phyloP scores from a whole-genome alignment of 257 asterid species.

The Leptodermis oblonga region DNA sequence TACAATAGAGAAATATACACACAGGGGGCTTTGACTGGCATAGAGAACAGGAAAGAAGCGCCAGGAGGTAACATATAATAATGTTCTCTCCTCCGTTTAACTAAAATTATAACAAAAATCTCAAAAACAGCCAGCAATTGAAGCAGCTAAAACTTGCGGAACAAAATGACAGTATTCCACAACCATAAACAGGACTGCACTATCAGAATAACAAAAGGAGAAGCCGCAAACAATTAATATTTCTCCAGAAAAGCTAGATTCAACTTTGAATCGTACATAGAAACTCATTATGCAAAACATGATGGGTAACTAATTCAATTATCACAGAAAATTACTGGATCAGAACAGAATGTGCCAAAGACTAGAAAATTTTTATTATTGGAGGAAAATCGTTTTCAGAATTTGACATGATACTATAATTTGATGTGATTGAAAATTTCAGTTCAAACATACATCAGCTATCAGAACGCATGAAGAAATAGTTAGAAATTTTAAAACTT shows the following conservation, averaged over 20 bases:
- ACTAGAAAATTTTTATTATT: not conserved
- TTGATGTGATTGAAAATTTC: not conserved
- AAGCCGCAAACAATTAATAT: no score
- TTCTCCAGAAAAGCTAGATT: not conserved
- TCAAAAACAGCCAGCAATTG: no score
- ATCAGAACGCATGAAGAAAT: not conserved
- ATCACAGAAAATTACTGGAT: not conserved
- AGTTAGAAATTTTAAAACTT: constrained; percentile 3
- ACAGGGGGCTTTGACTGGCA: no score
- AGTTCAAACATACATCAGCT: constrained; percentile 6
- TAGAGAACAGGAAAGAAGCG: no score
- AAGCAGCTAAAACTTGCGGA: no score
- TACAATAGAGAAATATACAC: no score
- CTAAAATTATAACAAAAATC: no score
- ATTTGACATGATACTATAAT: not conserved
- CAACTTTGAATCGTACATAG: constrained; percentile 2
- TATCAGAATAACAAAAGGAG: no score
- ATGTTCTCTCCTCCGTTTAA: no score
- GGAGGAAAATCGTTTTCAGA: not conserved
- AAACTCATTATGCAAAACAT: constrained; percentile 1
- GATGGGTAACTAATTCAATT: not conserved
- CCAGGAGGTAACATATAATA: no score
- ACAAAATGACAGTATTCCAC: no score
- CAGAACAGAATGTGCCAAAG: not conserved
- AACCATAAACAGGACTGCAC: no score